phyloP scores from a whole-genome alignment of 169 alveolate genomes.

The Hepatocystis sp. region DNA sequence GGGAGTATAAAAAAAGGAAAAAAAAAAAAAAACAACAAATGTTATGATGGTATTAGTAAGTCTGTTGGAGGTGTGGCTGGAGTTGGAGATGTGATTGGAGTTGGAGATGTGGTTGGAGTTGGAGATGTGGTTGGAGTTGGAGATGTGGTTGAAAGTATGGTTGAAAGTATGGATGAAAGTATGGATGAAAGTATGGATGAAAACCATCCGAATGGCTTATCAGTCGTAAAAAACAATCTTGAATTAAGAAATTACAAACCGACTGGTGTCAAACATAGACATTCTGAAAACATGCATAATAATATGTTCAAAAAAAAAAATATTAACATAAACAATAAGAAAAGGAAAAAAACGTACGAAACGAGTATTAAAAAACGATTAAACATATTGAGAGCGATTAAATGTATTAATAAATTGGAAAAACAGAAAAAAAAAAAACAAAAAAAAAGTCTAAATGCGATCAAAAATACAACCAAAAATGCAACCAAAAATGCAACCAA shows the following conservation, averaged over 20 bases:
- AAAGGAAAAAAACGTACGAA: slow-evolving; percentile 32
- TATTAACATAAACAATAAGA: background rate
- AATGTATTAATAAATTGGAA: slow-evolving; percentile 6
- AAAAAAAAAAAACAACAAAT: background rate
- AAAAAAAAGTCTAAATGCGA: too few relatives aligned
- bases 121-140: too few relatives aligned
- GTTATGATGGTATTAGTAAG: background rate
- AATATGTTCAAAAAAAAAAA: background rate
- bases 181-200: too few relatives aligned
- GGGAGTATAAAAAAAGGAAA: background rate
- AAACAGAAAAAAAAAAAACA: background rate
- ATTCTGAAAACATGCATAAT: slow-evolving; percentile 23
- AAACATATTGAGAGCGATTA: slow-evolving; percentile 38
- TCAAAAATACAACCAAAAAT: too few relatives aligned
- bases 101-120: too few relatives aligned
- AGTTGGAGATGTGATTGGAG: too few relatives aligned
- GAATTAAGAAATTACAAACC: too few relatives aligned
- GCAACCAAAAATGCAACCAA: too few relatives aligned
- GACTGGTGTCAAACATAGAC: slow-evolving; percentile 26
- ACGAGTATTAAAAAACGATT: slow-evolving; percentile 23
- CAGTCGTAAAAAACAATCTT: too few relatives aligned
- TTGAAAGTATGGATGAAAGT: too few relatives aligned
- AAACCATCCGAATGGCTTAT: too few relatives aligned
- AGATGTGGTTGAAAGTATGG: too few relatives aligned
- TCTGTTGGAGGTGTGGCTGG: background rate